Conservation (phyloP, 2,329 filamentous ascomycete species). For the Rachicladosporium sp. region DNA sequence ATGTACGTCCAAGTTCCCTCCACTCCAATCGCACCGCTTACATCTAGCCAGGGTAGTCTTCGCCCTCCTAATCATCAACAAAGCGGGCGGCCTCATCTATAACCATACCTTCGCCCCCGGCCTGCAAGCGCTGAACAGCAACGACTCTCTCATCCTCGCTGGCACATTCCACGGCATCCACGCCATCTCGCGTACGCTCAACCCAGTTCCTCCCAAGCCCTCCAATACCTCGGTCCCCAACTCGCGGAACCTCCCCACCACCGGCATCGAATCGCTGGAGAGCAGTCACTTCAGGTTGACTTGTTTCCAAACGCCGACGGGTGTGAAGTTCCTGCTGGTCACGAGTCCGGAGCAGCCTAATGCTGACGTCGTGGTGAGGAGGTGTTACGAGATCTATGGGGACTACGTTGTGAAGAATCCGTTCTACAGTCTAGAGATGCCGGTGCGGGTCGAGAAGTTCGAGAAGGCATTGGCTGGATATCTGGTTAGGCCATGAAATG, state of each 20-base stretch:
- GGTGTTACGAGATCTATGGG: slow-evolving; percentile 86
- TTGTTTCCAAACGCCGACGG: slow-evolving; percentile 90
- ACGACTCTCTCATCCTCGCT: slow-evolving; percentile 92
- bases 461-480: slow-evolving; percentile 48
- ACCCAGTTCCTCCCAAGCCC: slow-evolving; percentile 25
- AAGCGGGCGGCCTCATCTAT: slow-evolving; percentile 87
- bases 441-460: slow-evolving; percentile 87
- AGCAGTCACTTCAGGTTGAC: slow-evolving; percentile 89
- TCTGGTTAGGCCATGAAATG: slow-evolving; percentile 20
- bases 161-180: slow-evolving; percentile 87
- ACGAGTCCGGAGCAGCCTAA: slow-evolving; percentile 83
- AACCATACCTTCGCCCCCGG: slow-evolving; percentile 85
- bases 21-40: background rate
- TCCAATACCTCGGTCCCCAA: slow-evolving; percentile 17
- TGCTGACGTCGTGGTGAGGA: slow-evolving; percentile 69
- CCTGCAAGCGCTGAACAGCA: slow-evolving; percentile 78
- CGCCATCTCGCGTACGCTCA: slow-evolving; percentile 47
- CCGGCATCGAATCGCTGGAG: slow-evolving; percentile 85
- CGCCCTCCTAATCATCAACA: slow-evolving; percentile 95
- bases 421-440: slow-evolving; percentile 97
- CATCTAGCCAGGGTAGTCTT: slow-evolving; percentile 65
- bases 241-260: slow-evolving; percentile 41
- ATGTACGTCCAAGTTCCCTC: no score
- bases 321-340: slow-evolving; percentile 90
- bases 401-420: slow-evolving; percentile 99